phyloP scores from a whole-genome alignment of 1,139 yeast species.

The Dujonia santamariae region DNA sequence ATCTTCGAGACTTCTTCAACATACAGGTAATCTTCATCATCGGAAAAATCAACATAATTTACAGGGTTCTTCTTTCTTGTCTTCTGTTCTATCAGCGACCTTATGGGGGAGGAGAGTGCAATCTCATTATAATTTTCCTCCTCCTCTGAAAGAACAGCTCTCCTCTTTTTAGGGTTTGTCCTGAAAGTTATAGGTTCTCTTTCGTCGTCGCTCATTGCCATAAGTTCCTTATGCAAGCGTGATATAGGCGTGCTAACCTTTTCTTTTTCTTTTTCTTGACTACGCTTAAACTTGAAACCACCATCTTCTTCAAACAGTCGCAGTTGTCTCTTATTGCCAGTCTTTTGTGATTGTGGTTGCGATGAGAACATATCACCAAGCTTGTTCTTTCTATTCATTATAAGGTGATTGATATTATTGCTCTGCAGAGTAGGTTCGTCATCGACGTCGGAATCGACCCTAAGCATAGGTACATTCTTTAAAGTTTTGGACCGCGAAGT shows the following conservation, averaged over 20 bases:
- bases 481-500: too few species aligned
- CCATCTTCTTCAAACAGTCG: constrained; percentile 40
- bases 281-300: constrained; percentile 42
- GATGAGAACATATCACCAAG: constrained; percentile 25
- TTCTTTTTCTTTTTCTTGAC: constrained; percentile 17
- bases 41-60: neutral
- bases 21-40: constrained; percentile 12
- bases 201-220: constrained; percentile 15
- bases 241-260: constrained; percentile 25
- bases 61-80: neutral
- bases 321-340: constrained; percentile 5
- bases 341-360: constrained; percentile 4
- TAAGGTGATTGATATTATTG: constrained; percentile 10
- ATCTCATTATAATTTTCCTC: neutral
- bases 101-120: constrained; percentile 9
- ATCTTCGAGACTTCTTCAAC: constrained; percentile 25
- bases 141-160: constrained; percentile 1
- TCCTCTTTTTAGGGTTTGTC: neutral
- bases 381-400: constrained; percentile 22
- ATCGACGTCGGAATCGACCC: constrained; percentile 2
- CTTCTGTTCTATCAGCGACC: constrained; percentile 3
- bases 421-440: constrained; percentile 3
- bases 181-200: constrained; percentile 9
- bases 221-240: constrained; percentile 23
- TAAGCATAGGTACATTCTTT: too few species aligned